Evolutionary conservation across 2,329 filamentous ascomycete species (phyloP), one percentile per base, ranked within the genome.

Genomic region (Exophiala sideris): DNA sequence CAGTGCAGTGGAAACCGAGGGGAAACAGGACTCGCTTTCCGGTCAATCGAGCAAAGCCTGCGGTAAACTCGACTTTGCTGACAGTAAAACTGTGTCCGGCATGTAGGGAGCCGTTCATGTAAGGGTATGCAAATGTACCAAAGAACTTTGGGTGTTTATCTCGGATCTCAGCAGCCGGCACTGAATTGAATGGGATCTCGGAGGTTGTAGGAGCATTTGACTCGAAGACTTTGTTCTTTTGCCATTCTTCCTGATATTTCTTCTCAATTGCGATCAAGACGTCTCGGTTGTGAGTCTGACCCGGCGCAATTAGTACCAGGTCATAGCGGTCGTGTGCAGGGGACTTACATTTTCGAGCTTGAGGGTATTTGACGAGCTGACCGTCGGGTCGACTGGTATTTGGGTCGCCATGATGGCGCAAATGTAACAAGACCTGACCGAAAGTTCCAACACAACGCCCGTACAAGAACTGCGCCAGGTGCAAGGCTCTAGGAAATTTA

Each of bases 1-100:
- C 94, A 0, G 92, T 97, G 75, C 88, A 90, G 78, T 99, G 94
- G 77, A 91, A 99, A 32, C 92, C 94, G 67, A 94, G 86, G 53
- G 94, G 94, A 70, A 94, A 96, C 49, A 97, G 78, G 53, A 86
- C 80, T 49, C 87, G 81, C 78, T 92, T 92, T 67, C 94, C 94
- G 70, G 91, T 84, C 89, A 97, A 95, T 52, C 92, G 82, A 44
- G 88, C 86, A 68, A 90, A 91, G 40, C 92, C 90, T 20, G 87
- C 83, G 54, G 85, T 86, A 71, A 97, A 99, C 74, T 99, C 94
- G 65, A 96, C 85, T 74, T 99, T 99, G 67, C 83, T 88, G 57
- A 89, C 85, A 18, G 91, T 94, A 73, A 99, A 97, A 64, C 85
- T 87, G 76, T 99, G 94, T 18, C 94, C 94, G 32, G 88, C 90